Evolutionary conservation across 1,284 basidiomycete species (phyloP).

Genomic region (Ceratobasidium papillatum): DNA sequence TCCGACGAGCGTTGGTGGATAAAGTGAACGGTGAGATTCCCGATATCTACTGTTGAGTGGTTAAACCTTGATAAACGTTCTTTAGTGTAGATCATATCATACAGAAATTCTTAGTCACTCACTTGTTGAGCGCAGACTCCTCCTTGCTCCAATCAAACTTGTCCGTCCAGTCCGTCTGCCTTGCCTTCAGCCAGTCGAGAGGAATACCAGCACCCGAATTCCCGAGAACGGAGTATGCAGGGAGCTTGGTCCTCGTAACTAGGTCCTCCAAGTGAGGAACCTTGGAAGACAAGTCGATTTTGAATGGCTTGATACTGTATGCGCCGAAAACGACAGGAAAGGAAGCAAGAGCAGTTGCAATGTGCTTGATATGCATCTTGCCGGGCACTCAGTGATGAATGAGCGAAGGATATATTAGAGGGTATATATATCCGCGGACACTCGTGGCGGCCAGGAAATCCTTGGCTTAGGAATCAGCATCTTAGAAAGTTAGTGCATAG

Average conservation of each 20-base stretch:
- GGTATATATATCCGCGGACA: too few relatives aligned
- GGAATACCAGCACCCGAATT: not conserved
- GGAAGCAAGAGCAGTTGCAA: not conserved
- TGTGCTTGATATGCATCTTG: not conserved
- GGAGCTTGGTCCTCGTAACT: not conserved
- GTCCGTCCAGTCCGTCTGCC: conserved; percentile 4
- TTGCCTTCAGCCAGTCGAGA: conserved; percentile 1
- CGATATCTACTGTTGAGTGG: conserved; percentile 30
- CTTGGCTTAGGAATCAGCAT: too few relatives aligned
- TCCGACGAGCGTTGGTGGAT: conserved; percentile 34
- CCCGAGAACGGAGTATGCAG: conserved; percentile 41
- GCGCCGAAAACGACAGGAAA: not conserved
- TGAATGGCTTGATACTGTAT: not conserved
- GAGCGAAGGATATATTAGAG: too few relatives aligned
- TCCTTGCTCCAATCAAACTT: conserved; percentile 10
- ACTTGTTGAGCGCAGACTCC: conserved; percentile 6
- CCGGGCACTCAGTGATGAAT: too few relatives aligned
- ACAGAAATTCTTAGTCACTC: not conserved
- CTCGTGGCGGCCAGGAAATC: too few relatives aligned
- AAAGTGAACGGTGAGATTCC: conserved; percentile 37
- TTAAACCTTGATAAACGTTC: conserved; percentile 25
- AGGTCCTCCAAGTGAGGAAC: not conserved
- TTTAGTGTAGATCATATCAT: not conserved
- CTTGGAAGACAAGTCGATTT: not conserved
- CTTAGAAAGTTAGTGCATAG: too few relatives aligned